Conservation (phyloP, 768 basidiomycete genomes). For the Suillus weaverae region DNA sequence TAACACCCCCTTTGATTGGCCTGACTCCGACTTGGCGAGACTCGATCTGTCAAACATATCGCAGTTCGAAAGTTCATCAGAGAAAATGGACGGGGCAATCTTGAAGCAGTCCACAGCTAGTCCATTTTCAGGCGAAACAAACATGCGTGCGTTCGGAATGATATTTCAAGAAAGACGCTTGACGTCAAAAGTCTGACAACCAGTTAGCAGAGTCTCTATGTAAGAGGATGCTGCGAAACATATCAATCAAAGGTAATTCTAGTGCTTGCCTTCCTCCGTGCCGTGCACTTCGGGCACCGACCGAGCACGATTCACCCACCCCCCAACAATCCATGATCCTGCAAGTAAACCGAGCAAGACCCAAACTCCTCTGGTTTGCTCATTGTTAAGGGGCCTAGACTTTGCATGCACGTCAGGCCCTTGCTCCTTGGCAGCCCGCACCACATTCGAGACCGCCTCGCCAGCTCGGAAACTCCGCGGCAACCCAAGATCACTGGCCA, state of each 20-base stretch:
- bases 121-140: not conserved
- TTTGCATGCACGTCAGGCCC: slow-evolving; percentile 20
- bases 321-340: slow-evolving; percentile 49
- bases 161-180: not conserved
- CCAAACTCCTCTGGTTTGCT: slow-evolving; percentile 51
- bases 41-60: not conserved
- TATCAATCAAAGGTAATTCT: slow-evolving; percentile 11
- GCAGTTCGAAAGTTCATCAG: not conserved
- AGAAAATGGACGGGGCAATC: not conserved
- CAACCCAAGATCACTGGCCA: slow-evolving; percentile 40
- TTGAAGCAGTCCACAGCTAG: not conserved
- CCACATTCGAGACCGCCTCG: slow-evolving; percentile 17
- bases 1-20: not conserved
- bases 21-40: not conserved
- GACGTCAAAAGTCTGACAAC: not conserved
- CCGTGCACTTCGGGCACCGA: slow-evolving; percentile 14
- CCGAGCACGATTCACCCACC: slow-evolving; percentile 23
- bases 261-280: slow-evolving; percentile 13
- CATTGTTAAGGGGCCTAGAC: slow-evolving; percentile 38
- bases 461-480: slow-evolving; percentile 30
- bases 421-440: slow-evolving; percentile 16
- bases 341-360: slow-evolving; percentile 47
- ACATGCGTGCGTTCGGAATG: not conserved
- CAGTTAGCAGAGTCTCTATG: not conserved
- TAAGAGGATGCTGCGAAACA: not conserved